Base-by-base conservation (phyloP, 73 alveolate species). In the Paramecium tetraurelia region DNA sequence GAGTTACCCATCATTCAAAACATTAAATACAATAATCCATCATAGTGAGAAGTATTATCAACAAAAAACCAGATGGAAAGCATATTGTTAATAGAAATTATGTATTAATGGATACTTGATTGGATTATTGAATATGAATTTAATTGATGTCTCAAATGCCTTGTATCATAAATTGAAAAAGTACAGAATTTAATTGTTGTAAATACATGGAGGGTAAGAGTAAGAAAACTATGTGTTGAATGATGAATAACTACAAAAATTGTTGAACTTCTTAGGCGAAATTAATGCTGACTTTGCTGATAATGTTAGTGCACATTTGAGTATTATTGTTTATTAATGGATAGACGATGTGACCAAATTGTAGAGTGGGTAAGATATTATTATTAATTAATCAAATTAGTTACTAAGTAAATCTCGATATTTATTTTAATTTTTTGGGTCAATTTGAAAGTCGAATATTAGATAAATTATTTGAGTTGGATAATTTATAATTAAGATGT, bases 71-170 rank as follows among this genome's bases (percentile, higher is more conserved):
- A 80, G 57, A 44, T 80, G 90, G 90, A 80, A 35, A 80, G 5
- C 46, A 7, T 31, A 12, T 41, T 44, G 46, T 40, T 31, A 46
- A 24, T 44, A 80, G 72, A 44, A 80, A 80, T 18, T 41, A 24
- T 44, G 57, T 22, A 43, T 33, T 38, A 80, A 80, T 80, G 57
- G 72, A 22, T 80, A 80, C 12, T 44, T 80, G 4, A 43, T 44
- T 41, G 72, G 72, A 43, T 24, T 80, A n/a, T 31, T 80, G 10
- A 33, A 80, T 20, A 22, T 80, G 46, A 48, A 46, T 80, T 35
- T 80, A 48, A 44, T 80, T 22, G 90, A 80, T 80, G 70, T 35
- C 1, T 40, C 90, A n/a, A 80, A 80, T 80, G 90, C 90, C 3
- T 35, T 80, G 11, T 80, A 80, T 48, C 90, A 80, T 46, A 80